These are phyloP conservation scores for Gossypioides kirkii DNA, from an alignment of 345 rosid genomes.

Conservation along the genomic window DNA sequence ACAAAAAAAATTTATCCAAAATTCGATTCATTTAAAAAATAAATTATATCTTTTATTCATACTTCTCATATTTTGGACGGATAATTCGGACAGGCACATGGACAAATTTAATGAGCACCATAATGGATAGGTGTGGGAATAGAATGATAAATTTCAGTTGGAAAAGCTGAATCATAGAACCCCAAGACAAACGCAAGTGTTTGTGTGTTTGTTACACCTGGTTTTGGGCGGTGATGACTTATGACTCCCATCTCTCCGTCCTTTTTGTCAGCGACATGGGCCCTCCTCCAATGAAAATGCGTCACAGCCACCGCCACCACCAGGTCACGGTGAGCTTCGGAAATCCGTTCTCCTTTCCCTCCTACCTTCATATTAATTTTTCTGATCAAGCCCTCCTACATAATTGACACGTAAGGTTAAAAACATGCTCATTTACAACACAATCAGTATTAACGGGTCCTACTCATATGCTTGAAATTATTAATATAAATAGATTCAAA, in stretches of 20 bases:
- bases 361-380: neutral
- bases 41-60: too few species aligned
- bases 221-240: neutral
- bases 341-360: neutral
- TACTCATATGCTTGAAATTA: too few species aligned
- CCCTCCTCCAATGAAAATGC: neutral
- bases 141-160: too few species aligned
- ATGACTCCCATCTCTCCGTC: neutral
- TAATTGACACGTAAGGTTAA: neutral
- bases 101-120: too few species aligned
- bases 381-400: neutral
- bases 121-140: too few species aligned
- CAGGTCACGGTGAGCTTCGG: neutral
- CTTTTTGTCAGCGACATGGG: neutral
- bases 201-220: neutral
- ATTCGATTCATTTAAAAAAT: too few species aligned
- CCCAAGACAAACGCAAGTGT: too few species aligned
- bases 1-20: too few species aligned
- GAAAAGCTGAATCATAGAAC: too few species aligned
- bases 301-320: neutral
- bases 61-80: too few species aligned
- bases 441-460: neutral
- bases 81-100: too few species aligned
- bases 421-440: neutral
- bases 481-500: too few species aligned